These are phyloP conservation scores for Apiospora malaysiana DNA, from an alignment of 2,329 filamentous ascomycete genomes.

Conservation along the genomic window DNA sequence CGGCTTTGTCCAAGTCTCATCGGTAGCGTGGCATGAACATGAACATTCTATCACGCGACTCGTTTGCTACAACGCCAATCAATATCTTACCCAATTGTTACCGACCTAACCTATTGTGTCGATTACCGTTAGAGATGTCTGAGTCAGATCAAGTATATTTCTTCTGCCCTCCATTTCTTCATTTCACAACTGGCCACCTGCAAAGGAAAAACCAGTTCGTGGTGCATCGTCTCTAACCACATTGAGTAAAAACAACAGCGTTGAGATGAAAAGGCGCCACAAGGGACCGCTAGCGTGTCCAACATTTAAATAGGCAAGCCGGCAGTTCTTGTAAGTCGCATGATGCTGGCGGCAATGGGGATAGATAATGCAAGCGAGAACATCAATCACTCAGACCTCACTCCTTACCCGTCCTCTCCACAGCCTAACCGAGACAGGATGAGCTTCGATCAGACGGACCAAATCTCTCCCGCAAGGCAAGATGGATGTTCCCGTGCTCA, in stretches of 20 bases:
- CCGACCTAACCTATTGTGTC: neutral
- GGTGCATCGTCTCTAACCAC: neutral
- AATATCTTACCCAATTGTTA: neutral
- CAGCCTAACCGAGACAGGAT: neutral
- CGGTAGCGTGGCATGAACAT: neutral
- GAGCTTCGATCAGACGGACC: neutral
- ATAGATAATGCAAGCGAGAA: neutral
- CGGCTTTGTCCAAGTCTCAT: neutral
- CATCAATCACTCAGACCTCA: neutral
- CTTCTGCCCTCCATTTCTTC: neutral
- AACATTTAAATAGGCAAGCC: neutral
- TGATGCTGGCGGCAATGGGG: neutral
- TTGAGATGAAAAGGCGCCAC: constrained; percentile 3
- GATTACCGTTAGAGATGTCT: neutral
- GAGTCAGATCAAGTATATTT: neutral
- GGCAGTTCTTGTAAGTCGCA: neutral
- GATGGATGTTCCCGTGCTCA: neutral
- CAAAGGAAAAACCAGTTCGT: constrained; percentile 4
- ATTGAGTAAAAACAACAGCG: neutral
- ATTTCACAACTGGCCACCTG: constrained; percentile 8
- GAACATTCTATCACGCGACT: neutral
- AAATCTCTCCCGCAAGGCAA: neutral
- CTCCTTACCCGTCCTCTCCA: neutral
- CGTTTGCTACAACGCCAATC: neutral
- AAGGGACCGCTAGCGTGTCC: neutral